Evolutionary conservation across 768 basidiomycete genomes (phyloP).

Genomic region (Ramaria sp.): DNA sequence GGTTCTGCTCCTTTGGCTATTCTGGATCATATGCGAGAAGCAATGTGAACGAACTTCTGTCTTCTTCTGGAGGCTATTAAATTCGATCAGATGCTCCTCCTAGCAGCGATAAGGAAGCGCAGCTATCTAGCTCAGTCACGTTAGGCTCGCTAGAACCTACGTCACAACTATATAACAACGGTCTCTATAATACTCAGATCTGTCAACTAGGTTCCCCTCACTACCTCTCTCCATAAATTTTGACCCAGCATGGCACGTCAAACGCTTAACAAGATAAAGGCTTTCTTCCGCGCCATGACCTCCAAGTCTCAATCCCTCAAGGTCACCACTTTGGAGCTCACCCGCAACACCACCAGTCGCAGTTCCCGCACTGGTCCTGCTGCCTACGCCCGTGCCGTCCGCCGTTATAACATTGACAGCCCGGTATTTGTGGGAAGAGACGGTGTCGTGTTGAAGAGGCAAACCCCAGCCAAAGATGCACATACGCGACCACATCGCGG

Average conservation of each 20-base stretch:
- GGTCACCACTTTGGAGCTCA: neutral
- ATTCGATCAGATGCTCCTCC: no score
- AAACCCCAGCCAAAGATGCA: neutral
- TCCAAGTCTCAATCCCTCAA: constrained; percentile 3
- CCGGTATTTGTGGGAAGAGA: constrained; percentile 1
- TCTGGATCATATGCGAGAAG: no score
- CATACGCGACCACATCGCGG: constrained; percentile 1
- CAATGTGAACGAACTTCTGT: neutral
- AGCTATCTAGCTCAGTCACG: neutral
- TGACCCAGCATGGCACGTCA: neutral
- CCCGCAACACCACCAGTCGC: neutral
- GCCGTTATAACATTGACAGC: constrained; percentile 5
- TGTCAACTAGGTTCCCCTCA: no score
- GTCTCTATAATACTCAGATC: neutral
- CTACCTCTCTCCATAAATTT: no score
- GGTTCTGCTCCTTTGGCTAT: no score
- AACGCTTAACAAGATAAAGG: neutral
- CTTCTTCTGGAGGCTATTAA: neutral
- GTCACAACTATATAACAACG: neutral
- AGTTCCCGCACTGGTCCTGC: constrained; percentile 6
- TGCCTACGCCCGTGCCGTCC: constrained; percentile 8
- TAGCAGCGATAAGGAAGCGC: neutral
- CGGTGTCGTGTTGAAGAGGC: constrained; percentile 1
- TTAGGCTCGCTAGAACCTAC: neutral
- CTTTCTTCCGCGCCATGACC: neutral